Evolutionary conservation across 2,329 filamentous ascomycete genomes (phyloP).

Genomic region (Sarocladium strictum): DNA sequence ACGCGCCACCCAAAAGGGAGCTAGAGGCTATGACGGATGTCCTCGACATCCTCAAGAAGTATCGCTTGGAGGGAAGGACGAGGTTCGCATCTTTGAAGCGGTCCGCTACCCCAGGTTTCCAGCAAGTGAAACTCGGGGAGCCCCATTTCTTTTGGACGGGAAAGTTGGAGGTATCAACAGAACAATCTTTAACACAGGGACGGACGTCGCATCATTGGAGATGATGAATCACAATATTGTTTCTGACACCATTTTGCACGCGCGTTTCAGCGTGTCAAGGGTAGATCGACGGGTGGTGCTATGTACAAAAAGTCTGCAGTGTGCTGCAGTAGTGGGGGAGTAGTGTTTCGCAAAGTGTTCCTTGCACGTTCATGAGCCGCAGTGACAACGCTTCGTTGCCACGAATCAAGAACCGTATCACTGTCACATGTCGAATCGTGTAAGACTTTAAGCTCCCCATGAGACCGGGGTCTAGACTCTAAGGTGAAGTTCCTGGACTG

Average conservation of each 20-base stretch:
- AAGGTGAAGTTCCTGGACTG: too few relatives aligned
- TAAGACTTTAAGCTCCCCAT: too few relatives aligned
- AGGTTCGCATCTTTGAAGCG: constrained; percentile 18
- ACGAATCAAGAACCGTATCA: too few relatives aligned
- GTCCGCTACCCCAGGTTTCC: constrained; percentile 11
- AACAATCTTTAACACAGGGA: neutral
- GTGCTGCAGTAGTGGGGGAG: too few relatives aligned
- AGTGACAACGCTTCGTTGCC: neutral
- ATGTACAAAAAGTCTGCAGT: too few relatives aligned
- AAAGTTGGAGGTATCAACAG: constrained; percentile 26
- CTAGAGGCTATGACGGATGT: constrained; percentile 38
- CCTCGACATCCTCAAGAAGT: constrained; percentile 32
- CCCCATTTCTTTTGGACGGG: constrained; percentile 35
- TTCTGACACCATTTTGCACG: neutral
- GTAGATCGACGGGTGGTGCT: neutral
- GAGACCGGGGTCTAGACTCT: too few relatives aligned
- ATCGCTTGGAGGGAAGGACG: constrained; percentile 27
- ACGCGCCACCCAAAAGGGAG: constrained; percentile 21
- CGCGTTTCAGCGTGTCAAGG: neutral
- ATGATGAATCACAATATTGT: neutral
- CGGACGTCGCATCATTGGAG: constrained; percentile 10
- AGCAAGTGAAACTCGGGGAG: constrained; percentile 13
- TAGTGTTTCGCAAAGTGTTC: neutral
- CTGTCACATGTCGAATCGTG: too few relatives aligned
- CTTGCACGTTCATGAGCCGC: neutral